Base-by-base conservation (phyloP, 441 rosid species). In the Adansonia madagascariensis region DNA sequence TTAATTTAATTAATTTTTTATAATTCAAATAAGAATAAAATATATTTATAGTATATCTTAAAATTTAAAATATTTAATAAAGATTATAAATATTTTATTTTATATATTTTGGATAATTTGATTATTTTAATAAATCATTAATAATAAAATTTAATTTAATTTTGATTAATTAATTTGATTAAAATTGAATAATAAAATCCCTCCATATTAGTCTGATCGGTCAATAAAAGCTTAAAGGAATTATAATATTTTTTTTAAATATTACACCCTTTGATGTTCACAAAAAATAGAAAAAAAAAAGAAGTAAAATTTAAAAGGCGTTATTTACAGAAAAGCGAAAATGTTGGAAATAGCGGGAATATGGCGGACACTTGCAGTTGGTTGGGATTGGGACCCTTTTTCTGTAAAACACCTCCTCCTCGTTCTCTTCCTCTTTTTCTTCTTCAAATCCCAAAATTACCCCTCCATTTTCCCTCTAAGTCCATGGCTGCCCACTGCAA, bases 341-440 rank as follows among this genome's bases (percentile, higher is more conserved):
- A 47, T 64, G 31, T 27, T 52, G 74, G 77, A 74, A 82, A 61
- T 65, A 56, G 86, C 82, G 84, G 87, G 83, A 82, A 75, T 20
- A 89, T 89, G 94, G 91, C 91, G 83, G 90, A 82, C 24, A 3
- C 75, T 64, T 67, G 75, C 66, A 3, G 72, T 60, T 63, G 77
- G 63, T 81, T 81, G 82, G 88, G 86, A 46, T 31, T 31, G 35
- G 35, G 35, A 31, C 89, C 87, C 83, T 47, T 80, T 63, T 73
- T 49, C 55, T 75, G 44, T 53, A 71, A 49, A 4, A 53, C 73
- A 57, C 75, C 20, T 35, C 41, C 14, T 27, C 3, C 73, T 68
- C 76, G 4, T 31, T 3, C 35, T 31, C 35, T 52, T 43, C 61
- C 72, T 55, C 71, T 10, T 55, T 66, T 74, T 14, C 8, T 46